phyloP scores from a whole-genome alignment of 805 yeast species.

The Kazachstania africana region DNA sequence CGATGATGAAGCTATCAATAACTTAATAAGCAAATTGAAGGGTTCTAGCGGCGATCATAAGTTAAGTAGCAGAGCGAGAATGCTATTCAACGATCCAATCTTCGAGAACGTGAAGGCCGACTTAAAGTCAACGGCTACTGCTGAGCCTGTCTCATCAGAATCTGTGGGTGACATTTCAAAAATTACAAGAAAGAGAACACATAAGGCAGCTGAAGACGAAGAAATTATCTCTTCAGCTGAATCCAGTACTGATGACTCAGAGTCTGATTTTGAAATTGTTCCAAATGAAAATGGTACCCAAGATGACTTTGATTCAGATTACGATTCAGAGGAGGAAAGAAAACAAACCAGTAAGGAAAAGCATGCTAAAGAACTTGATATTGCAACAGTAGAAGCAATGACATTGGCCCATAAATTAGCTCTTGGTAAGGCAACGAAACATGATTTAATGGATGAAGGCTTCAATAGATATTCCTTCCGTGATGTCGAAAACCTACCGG shows the following conservation, averaged over 20 bases:
- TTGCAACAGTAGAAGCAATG: constrained; percentile 94
- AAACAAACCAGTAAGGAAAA: constrained; percentile 31
- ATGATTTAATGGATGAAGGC: constrained; percentile 85
- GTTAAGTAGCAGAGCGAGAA: constrained; percentile 32
- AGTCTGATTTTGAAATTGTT: constrained; percentile 36
- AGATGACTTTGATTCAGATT: constrained; percentile 29
- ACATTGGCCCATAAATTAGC: constrained; percentile 95
- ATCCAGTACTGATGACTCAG: constrained; percentile 14
- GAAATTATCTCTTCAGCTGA: constrained; percentile 14
- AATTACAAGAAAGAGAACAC: constrained; percentile 9
- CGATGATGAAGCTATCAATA: constrained; percentile 59
- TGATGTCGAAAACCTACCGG: constrained; percentile 82
- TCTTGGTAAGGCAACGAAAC: constrained; percentile 70
- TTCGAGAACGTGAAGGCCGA: constrained; percentile 38
- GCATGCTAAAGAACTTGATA: constrained; percentile 57
- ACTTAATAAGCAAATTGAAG: constrained; percentile 44
- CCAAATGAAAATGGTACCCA: constrained; percentile 30
- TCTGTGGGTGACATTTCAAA: constrained; percentile 12
- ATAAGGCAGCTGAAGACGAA: constrained; percentile 9
- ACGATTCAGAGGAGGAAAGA: constrained; percentile 43
- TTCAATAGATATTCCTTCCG: constrained; percentile 86
- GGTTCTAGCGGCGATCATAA: constrained; percentile 31
- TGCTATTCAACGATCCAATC: constrained; percentile 41
- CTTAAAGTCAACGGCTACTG: constrained; percentile 11
- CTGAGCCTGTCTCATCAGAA: constrained; percentile 8